Base-by-base conservation (phyloP, 345 rosid species). In the Populus alba region DNA sequence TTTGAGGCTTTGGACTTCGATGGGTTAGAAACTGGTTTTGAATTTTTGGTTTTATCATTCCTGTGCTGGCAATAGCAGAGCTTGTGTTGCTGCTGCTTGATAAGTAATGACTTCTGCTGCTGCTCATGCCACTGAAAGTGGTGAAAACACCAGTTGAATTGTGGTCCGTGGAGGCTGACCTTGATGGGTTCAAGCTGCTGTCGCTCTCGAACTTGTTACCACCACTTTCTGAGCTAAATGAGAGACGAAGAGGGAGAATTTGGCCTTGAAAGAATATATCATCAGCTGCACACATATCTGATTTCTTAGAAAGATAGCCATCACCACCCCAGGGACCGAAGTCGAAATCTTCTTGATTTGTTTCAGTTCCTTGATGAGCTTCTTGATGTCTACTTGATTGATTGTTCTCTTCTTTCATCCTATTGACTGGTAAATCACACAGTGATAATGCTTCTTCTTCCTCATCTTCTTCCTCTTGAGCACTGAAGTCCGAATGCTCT, bases 1-100 rank as follows among this genome's bases (percentile, higher is more conserved):
- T 87, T 59, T 91, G 97, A 29, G 97, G 97, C 17, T 86, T 89
- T 11, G 98, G 97, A 78, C 98, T 94, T 17, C 95, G 94, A 68
- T 85, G 90, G 0, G 81, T 78, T 79, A 38, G 80, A 75, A 89
- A 94, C 45, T 84, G 89, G 81, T 89, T 88, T 63, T 81, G 73
- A 61, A 75, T 25, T 75, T 76, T 84, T 67, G 88, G 88, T 69
- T 86, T 86, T 17, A 85, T 79, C 57, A 51, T 45, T 67, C 55
- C 69, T 3, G 85, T 27, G 6, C 12, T 35, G 47, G 49, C 39
- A 12, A 71, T 70, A 38, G 63, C 12, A 22, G 76, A 13, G 62
- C 61, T 47, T 22, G 68, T 20, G 72, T 65, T 45, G 62, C 41
- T 66, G 74, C 79, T 82, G 25, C 66, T 75, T 8, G 87, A 79